A percentile compares a stretch with the other conserved stretches of the same genome.
phyloP scores from a whole-genome alignment of 768 basidiomycete species.

The Russula brevipes region DNA sequence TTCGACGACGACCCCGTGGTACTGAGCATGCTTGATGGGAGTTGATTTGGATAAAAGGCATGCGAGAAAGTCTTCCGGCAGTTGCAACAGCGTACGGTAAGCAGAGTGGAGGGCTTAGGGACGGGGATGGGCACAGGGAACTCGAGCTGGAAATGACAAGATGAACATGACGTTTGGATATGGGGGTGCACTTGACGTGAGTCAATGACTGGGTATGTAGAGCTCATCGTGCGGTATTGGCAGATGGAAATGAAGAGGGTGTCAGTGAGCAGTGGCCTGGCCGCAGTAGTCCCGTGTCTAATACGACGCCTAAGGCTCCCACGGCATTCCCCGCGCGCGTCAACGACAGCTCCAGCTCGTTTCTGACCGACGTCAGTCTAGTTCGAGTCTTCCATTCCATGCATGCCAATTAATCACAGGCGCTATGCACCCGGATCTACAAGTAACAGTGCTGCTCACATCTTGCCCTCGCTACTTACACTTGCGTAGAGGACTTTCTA shows the following conservation, averaged over 20 bases:
- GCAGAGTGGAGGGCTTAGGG: slow-evolving; percentile 51
- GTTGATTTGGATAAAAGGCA: slow-evolving; percentile 62
- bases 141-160: slow-evolving; percentile 54
- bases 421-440: too few species aligned
- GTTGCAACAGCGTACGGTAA: slow-evolving; percentile 65
- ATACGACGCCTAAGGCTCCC: too few species aligned
- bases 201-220: slow-evolving; percentile 45
- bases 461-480: too few species aligned
- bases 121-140: slow-evolving; percentile 59
- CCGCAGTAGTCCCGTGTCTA: too few species aligned
- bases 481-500: too few species aligned
- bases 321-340: not conserved
- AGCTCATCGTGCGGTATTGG: slow-evolving; percentile 36
- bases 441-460: too few species aligned
- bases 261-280: too few species aligned
- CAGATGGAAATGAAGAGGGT: not conserved
- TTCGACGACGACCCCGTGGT: slow-evolving; percentile 17
- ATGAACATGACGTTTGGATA: slow-evolving; percentile 55
- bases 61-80: slow-evolving; percentile 59
- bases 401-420: too few species aligned
- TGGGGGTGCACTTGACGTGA: slow-evolving; percentile 67
- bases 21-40: slow-evolving; percentile 31
- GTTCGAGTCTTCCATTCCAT: too few species aligned
- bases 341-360: too few species aligned
- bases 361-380: too few species aligned